Conservation (phyloP, 225 moss, liverwort and hornwort genomes). For the Neckera pumila region DNA sequence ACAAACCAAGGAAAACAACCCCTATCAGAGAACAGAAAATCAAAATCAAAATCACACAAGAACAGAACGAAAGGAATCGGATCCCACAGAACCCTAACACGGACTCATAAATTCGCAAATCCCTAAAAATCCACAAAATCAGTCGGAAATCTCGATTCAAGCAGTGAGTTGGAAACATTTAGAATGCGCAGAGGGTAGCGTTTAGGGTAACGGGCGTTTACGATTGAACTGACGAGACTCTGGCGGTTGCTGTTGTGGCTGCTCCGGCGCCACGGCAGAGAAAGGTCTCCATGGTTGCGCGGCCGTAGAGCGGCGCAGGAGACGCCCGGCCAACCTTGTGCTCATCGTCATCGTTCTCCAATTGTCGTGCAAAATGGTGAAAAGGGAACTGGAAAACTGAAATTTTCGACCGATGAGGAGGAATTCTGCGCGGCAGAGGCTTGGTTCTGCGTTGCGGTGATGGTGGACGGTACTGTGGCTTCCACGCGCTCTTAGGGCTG, state of each 20-base stretch:
- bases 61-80: not conserved
- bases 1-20: not conserved
- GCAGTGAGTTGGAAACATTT: not conserved
- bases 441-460: not conserved
- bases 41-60: not conserved
- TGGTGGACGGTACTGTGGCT: not conserved
- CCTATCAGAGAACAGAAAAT: not conserved
- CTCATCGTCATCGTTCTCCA: conserved; percentile 12
- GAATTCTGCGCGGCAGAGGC: not conserved
- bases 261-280: conserved; percentile 16
- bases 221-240: not conserved
- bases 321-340: conserved; percentile 7
- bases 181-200: not conserved
- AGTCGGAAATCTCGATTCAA: not conserved
- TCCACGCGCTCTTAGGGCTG: conserved; percentile 4
- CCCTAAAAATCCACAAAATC: not conserved
- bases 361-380: not conserved
- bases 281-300: not conserved
- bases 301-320: conserved; percentile 7
- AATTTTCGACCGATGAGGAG: not conserved
- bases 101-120: not conserved
- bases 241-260: not conserved
- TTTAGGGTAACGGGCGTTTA: not conserved
- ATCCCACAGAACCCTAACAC: not conserved
- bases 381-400: not conserved